Conservation (phyloP, 208 protist species). For the Zelonia costaricensis region DNA sequence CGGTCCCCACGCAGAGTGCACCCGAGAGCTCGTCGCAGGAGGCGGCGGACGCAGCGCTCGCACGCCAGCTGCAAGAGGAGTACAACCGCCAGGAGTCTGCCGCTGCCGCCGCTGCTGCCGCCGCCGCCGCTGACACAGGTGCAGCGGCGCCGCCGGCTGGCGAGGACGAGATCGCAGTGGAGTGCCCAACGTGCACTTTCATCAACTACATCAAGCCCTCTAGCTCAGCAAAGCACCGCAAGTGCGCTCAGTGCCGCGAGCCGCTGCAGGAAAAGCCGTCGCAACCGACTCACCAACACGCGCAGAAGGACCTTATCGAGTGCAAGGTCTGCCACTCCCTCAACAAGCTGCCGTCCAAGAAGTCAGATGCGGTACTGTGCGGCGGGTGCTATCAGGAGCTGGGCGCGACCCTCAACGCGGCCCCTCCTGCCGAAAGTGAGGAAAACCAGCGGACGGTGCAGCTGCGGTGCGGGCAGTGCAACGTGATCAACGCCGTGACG, state of each 20-base stretch:
- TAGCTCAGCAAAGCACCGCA: conserved; percentile 37
- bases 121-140: neutral
- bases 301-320: conserved; percentile 30
- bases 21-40: conserved; percentile 6
- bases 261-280: conserved; percentile 21
- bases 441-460: conserved; percentile 53
- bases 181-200: conserved; percentile 68
- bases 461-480: conserved; percentile 63
- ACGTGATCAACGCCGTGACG: conserved; percentile 53
- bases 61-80: conserved; percentile 37
- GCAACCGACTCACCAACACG: neutral
- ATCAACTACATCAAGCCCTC: conserved; percentile 49
- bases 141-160: too few relatives aligned
- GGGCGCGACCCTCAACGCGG: conserved; percentile 5
- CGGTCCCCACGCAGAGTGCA: neutral
- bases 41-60: conserved; percentile 29
- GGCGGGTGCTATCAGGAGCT: conserved; percentile 65
- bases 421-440: neutral
- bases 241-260: conserved; percentile 57
- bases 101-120: neutral
- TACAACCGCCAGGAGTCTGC: conserved; percentile 26
- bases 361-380: conserved; percentile 69
- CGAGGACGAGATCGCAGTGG: conserved; percentile 6
- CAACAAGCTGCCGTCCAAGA: conserved; percentile 54
- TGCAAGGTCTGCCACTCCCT: conserved; percentile 53